Evolutionary conservation across 352 stramenopile species (phyloP), one percentile per base, ranked within the genome.

Genomic region (Paralagenidium karlingii): DNA sequence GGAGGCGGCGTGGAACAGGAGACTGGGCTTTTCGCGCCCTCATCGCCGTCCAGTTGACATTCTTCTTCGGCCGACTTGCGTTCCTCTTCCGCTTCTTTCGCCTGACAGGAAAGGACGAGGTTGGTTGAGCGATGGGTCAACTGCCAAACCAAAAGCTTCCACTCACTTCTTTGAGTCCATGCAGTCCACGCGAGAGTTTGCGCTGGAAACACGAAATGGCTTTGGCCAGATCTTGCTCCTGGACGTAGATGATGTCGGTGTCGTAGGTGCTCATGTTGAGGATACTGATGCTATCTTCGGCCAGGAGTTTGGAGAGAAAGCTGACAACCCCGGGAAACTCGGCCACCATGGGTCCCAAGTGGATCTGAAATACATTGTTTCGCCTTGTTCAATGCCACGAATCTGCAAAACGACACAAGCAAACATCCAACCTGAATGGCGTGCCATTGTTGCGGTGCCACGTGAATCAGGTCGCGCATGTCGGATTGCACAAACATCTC

Each of bases 211-310:
- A 91, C 12, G 58, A 65, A 10, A 88, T 68, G 0, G 77, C 74
- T n/a, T 57, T 47, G 0, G 87, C 74, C 36, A 88, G 43, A 32
- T 83, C 48, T 22, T 44, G 29, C 31, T 82, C 69, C 60, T 75
- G 27, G 13, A 91, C 71, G 47, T 87, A 88, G 38, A 91, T 91
- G 38, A 91, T 78, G 51, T 91, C 77, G 8, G 77, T 91, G 40
- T 91, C 77, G 68, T 85, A 91, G 1, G 74, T 88, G 58, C 77
- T 91, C 77, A 91, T 87, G 55, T 91, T 91, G 59, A 91, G 71
- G 45, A 91, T 91, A 71, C 74, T 88, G 44, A 91, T 91, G 26
- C 74, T 53, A 44, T 86, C 74, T 40, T 86, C 69, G 0, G 77
- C 77, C 9, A 91, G 53, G 24, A 88, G 47, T 44, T 86, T 86